Evolutionary conservation across 768 basidiomycete genomes (phyloP), one percentile per base, ranked within the genome.

Genomic region (Lentinula edodes): DNA sequence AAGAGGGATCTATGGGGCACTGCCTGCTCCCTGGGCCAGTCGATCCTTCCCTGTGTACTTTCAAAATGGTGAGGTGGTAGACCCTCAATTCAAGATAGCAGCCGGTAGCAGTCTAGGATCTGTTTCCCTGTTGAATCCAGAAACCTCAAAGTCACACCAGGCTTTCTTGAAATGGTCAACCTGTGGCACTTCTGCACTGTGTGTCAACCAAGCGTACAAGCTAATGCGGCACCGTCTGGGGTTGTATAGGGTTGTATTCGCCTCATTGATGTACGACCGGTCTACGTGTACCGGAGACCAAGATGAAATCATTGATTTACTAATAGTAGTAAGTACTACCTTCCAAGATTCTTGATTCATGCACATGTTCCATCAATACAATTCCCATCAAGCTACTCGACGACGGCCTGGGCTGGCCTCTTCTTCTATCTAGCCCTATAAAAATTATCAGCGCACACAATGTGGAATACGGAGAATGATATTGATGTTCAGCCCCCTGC

Each of bases 381-480:
- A 36, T 79, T 83, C 74, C 82, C 83, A 5, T 83, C 81, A 3
- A 83, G 83, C 3, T 84, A 86, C 63, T 79, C 81, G 7, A 85
- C 83, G 1, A 83, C 83, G 8, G 81, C 79, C 1, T 85, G 82
- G 73, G 84, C 82, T 1, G 83, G 65, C 76, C 2, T 68, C 78
- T 9, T 79, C 78, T 63, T 73, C 84, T 62, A 81, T 80, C 5
- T 81, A 84, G 65, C 75, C 28, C 28, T 28, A 28, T 87, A 62
- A 86, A 86, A 68, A 77, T 83, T 61, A 82, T 83, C 71, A 73
- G 79, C 34, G 82, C 83, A n/a, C 79, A 83, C 69, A 82, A 83
- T 62, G 80, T 83, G 1, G 81, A 82, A 41, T 85, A 84, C n/a
- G n/a, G n/a, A n/a, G n/a, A n/a, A n/a, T n/a, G n/a, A n/a, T 86